phyloP scores from a whole-genome alignment of 139 green algal species.

The Eudorina sp. region DNA sequence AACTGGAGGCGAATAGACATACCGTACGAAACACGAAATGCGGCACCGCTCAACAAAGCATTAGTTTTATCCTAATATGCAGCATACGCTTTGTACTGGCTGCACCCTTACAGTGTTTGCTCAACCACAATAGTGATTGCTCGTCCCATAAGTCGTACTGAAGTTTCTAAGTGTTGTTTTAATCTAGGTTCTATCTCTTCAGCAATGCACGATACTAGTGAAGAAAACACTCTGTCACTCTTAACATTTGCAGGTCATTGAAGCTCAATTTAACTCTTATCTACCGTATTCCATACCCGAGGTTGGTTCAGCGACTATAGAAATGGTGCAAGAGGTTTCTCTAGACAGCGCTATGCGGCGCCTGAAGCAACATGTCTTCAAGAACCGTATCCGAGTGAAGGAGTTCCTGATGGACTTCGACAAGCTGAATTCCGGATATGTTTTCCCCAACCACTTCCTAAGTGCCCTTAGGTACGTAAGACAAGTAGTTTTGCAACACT shows the following conservation, averaged over 20 bases:
- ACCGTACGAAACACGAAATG: too few species aligned
- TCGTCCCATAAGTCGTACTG: too few species aligned
- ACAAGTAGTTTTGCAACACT: neutral
- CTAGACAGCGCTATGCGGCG: constrained; percentile 60
- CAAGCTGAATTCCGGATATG: constrained; percentile 73
- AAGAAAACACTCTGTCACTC: neutral
- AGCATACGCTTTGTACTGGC: too few species aligned
- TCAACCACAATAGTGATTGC: too few species aligned
- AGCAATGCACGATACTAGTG: too few species aligned
- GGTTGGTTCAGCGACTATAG: too few species aligned
- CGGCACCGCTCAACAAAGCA: too few species aligned
- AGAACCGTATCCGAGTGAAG: constrained; percentile 76
- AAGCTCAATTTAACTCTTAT: neutral
- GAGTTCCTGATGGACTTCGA: constrained; percentile 85
- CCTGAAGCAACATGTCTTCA: constrained; percentile 79
- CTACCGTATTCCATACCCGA: neutral
- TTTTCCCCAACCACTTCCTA: constrained; percentile 79
- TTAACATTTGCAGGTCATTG: neutral
- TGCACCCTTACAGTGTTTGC: too few species aligned
- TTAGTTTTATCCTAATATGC: too few species aligned
- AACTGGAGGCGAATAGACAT: too few species aligned
- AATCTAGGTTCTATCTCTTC: too few species aligned
- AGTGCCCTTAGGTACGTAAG: constrained; percentile 60
- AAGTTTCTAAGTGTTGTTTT: too few species aligned
- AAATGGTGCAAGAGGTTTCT: constrained; percentile 7